Percentiles rank a stretch among this genome's conserved stretches.
Conservation (phyloP, 495 filamentous ascomycete genomes). For the Neurospora sp. region DNA sequence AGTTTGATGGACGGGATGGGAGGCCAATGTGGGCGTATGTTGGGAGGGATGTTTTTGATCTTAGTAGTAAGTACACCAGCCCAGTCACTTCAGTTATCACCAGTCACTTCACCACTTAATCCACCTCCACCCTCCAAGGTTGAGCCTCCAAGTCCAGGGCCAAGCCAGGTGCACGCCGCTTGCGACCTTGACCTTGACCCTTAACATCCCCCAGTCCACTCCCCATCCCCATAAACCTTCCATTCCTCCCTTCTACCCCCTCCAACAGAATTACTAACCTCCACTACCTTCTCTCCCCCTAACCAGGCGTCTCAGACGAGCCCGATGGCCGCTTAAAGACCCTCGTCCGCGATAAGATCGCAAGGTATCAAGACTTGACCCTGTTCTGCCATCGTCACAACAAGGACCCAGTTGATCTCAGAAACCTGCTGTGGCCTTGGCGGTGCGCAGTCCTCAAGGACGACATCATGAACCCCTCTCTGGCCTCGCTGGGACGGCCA, state of each 20-base stretch:
- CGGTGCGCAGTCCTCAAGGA: not conserved
- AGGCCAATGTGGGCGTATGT: not conserved
- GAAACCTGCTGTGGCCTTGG: not conserved
- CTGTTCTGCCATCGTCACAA: not conserved
- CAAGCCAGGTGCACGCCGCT: not conserved
- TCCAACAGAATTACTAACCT: not conserved
- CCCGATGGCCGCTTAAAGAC: not conserved
- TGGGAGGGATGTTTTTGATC: not conserved
- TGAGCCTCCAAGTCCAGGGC: not conserved
- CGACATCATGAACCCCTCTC: not conserved
- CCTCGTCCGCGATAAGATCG: not conserved
- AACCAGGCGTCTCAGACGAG: not conserved
- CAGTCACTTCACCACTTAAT: not conserved
- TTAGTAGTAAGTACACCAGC: not conserved
- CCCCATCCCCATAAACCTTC: not conserved
- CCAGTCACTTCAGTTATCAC: not conserved
- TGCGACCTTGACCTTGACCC: not conserved
- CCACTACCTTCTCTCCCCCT: not conserved
- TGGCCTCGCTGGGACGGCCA: not conserved
- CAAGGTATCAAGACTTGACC: not conserved
- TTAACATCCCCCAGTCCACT: not conserved
- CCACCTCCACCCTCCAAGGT: not conserved
- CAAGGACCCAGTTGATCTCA: not conserved
- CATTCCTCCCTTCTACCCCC: not conserved
- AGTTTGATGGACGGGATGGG: not conserved